Evolutionary conservation across 2,329 filamentous ascomycete genomes (phyloP), one percentile per base, ranked within the genome.

Genomic region (Chaetomium strumarium): DNA sequence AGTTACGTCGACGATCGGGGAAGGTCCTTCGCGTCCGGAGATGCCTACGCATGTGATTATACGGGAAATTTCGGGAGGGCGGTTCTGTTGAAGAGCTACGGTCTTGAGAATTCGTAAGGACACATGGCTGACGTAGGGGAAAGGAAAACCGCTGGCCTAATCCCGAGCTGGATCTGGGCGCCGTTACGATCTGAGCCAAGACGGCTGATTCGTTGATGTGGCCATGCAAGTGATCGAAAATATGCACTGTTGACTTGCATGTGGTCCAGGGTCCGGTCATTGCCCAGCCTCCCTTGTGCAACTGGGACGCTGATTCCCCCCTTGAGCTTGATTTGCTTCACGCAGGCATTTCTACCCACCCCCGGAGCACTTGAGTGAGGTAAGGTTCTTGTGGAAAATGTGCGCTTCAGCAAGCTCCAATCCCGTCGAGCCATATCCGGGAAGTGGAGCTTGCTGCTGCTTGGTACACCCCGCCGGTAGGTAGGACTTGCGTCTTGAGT

Each of bases 191-290:
- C 45, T 39, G 24, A 20, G 34, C 34, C 14, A 31, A 8, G 45
- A 20, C 10, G 36, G 45, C 24, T 39, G 45, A 52, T 55, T 55
- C 53, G 53, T 30, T 29, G 42, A 42, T 47, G 14, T 13, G 17
- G 11, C 33, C 24, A 52, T 55, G 53, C 53, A 55, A 31, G 53
- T 49, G 30, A 55, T 55, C 53, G 41, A 31, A 52, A 52, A 48
- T 34, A 43, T 49, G 46, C 49, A 39, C 33, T 39, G 19, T 42
- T 51, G 41, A 51, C 49, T 51, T 52, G 55, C 55, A 57, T 51
- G 29, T 24, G 36, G 24, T 7, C 39, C 43, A 37, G 37, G 45
- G 41, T 14, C 13, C 10, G 34, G 14, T 31, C 17, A 49, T 33
- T 48, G 44, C 42, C 43, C 17, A 30, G 37, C 42, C 19, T 24